A percentile compares a stretch with the other conserved stretches of the same genome.
Conservation (phyloP, 1,284 basidiomycete species). For the Lentinula novae-zelandiae region DNA sequence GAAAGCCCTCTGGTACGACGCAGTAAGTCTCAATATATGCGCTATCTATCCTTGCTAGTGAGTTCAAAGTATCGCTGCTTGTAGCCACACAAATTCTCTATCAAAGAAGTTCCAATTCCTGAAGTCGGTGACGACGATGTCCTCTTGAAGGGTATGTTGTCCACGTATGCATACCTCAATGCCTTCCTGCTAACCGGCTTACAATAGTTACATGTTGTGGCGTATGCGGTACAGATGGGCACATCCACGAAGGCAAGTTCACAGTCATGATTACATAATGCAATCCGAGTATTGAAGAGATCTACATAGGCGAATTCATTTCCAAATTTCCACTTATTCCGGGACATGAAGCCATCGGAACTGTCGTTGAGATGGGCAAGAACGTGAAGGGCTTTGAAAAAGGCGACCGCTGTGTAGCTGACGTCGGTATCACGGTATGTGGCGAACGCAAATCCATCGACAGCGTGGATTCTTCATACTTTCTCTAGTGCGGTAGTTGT, state of each 20-base stretch:
- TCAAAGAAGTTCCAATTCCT: conserved; percentile 56
- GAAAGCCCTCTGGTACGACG: conserved; percentile 39
- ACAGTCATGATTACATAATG: not conserved
- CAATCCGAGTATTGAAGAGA: not conserved
- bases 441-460: not conserved
- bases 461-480: not conserved
- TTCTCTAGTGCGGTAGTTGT: conserved; percentile 59
- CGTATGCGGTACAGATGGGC: conserved; percentile 71
- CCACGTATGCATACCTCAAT: not conserved
- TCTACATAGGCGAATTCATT: conserved; percentile 56
- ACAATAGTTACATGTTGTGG: conserved; percentile 28
- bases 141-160: conserved; percentile 49
- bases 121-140: conserved; percentile 53
- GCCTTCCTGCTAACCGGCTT: not conserved
- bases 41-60: not conserved
- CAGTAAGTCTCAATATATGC: conserved; percentile 21
- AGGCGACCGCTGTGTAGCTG: conserved; percentile 74
- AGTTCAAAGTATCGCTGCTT: not conserved
- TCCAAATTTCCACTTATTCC: conserved; percentile 73
- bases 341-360: conserved; percentile 74
- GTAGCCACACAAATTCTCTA: conserved; percentile 41
- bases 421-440: conserved; percentile 52
- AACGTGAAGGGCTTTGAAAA: conserved; percentile 62
- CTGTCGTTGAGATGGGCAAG: conserved; percentile 61
- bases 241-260: conserved; percentile 57